phyloP scores from a whole-genome alignment of 305 asterid species.

The Fraxinus sp. region DNA sequence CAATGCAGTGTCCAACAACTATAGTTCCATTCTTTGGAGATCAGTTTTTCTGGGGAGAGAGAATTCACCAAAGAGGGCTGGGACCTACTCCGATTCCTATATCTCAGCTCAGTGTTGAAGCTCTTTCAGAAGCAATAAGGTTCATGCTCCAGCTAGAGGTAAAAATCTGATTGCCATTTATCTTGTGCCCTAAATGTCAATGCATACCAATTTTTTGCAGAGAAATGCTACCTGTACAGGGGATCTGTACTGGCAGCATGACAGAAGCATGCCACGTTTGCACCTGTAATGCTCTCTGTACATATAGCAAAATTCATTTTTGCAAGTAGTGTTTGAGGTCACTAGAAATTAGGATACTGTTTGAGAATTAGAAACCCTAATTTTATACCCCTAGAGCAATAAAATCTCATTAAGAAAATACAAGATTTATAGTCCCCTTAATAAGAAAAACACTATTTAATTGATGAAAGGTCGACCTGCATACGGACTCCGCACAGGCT shows the following conservation, averaged over 20 bases:
- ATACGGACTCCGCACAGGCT: background rate
- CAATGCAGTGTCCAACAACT: constrained; percentile 97
- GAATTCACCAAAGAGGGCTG: constrained; percentile 65
- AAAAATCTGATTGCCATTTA: background rate
- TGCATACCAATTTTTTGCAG: background rate
- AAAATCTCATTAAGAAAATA: background rate
- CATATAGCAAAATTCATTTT: background rate
- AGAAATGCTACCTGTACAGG: background rate
- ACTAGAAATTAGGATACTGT: background rate
- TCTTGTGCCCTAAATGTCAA: background rate
- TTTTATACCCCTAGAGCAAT: background rate
- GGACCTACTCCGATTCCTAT: constrained; percentile 91
- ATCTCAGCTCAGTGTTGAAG: constrained; percentile 66
- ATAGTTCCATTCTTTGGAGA: constrained; percentile 96
- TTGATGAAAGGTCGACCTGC: background rate
- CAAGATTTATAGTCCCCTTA: background rate
- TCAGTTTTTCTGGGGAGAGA: constrained; percentile 96
- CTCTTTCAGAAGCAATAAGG: constrained; percentile 78
- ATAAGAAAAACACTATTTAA: background rate
- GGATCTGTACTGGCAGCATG: background rate
- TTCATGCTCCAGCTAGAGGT: constrained; percentile 98
- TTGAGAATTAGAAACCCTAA: background rate
- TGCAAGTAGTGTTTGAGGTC: background rate
- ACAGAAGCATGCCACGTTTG: background rate
- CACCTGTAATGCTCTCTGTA: background rate